These are phyloP conservation scores for Ogataea salicorniae DNA, from an alignment of 805 yeast species.

Conservation along the genomic window DNA sequence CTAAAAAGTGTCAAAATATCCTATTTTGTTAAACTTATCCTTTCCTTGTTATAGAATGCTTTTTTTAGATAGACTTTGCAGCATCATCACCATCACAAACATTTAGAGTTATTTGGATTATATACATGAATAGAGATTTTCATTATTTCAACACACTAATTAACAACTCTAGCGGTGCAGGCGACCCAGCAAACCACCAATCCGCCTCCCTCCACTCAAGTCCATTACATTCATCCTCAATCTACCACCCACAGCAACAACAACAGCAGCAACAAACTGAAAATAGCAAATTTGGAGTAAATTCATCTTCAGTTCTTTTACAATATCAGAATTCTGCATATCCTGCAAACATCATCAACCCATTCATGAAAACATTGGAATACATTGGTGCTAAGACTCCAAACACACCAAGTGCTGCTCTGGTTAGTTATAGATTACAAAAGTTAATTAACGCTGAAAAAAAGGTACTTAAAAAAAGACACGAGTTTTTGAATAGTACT, in stretches of 20 bases:
- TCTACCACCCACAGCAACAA: slow-evolving; percentile 11
- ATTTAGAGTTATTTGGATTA: neutral
- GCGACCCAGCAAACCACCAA: slow-evolving; percentile 9
- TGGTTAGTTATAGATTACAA: slow-evolving; percentile 30
- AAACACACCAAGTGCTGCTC: slow-evolving; percentile 22
- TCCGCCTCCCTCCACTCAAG: slow-evolving; percentile 18
- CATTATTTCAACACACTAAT: slow-evolving; percentile 14
- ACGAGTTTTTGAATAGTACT: slow-evolving; percentile 36
- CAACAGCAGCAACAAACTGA: neutral
- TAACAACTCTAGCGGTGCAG: slow-evolving; percentile 2
- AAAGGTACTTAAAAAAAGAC: slow-evolving; percentile 32
- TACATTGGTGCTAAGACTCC: slow-evolving; percentile 24
- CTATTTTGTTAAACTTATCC: too few species aligned
- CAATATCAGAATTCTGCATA: slow-evolving; percentile 17
- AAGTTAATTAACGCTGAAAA: slow-evolving; percentile 37
- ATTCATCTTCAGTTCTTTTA: slow-evolving; percentile 13
- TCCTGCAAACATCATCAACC: slow-evolving; percentile 18
- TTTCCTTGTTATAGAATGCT: too few species aligned
- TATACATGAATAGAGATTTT: neutral
- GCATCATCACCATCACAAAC: neutral
- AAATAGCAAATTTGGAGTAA: neutral
- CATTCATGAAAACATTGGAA: slow-evolving; percentile 22
- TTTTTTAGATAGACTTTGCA: too few species aligned
- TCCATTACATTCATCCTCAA: slow-evolving; percentile 19
- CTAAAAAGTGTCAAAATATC: too few species aligned